A percentile compares a stretch with the other conserved stretches of the same genome.
Conservation (phyloP, 306 rosid species). For the barrel medic (Medicago truncatula) region DNA sequence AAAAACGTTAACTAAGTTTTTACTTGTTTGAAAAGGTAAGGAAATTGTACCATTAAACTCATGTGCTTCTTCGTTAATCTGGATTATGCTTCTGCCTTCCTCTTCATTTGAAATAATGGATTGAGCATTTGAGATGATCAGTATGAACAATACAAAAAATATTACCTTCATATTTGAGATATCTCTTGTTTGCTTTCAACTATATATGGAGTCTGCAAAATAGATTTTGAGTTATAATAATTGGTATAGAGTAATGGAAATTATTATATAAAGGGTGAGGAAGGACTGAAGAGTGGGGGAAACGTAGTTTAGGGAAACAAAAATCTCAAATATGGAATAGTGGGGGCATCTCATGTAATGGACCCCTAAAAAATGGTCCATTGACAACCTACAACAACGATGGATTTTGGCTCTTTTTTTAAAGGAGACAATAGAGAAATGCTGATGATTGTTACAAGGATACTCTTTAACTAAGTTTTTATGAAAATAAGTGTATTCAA, state of each 20-base stretch:
- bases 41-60: slow-evolving; percentile 10
- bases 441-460: no score
- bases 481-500: no score
- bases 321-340: no score
- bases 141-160: slow-evolving; percentile 23
- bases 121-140: slow-evolving; percentile 25
- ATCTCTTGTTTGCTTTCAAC: not conserved
- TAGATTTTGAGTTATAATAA: not conserved
- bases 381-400: no score
- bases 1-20: not conserved
- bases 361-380: no score
- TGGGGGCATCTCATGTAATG: no score
- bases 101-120: slow-evolving; percentile 28
- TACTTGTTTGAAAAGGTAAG: slow-evolving; percentile 9
- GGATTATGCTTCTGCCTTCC: slow-evolving; percentile 23
- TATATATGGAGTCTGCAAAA: not conserved
- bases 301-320: no score
- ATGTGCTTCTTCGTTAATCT: slow-evolving; percentile 29
- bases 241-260: not conserved
- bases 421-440: no score
- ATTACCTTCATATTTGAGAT: slow-evolving; percentile 28
- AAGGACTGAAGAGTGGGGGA: no score
- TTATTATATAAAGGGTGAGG: no score
- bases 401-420: no score
- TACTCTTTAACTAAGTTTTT: no score